phyloP scores from a whole-genome alignment of 192 early-diverging fungal genomes.

The Coemansia sp. region DNA sequence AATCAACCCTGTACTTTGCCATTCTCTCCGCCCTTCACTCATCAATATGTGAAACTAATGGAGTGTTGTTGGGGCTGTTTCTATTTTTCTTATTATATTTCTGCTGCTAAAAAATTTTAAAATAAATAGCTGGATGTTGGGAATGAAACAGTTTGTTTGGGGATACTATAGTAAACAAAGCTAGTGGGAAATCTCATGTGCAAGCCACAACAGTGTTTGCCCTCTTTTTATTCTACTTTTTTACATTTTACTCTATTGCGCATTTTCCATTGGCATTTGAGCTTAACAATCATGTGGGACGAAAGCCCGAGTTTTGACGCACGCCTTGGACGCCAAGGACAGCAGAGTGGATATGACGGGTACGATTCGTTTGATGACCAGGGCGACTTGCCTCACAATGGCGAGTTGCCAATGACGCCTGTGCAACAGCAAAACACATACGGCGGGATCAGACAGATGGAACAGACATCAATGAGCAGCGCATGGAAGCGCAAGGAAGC shows the following conservation, averaged over 20 bases:
- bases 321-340: slow-evolving; percentile 1
- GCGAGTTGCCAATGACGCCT: not conserved
- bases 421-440: slow-evolving; percentile 27
- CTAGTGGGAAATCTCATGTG: no score
- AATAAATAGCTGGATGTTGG: no score
- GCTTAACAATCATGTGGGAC: slow-evolving; percentile 32
- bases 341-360: slow-evolving; percentile 8
- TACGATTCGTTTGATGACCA: slow-evolving; percentile 43
- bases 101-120: not conserved
- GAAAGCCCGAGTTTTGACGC: slow-evolving; percentile 12
- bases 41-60: not conserved
- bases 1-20: slow-evolving; percentile 10
- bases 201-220: not conserved
- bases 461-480: slow-evolving; percentile 42
- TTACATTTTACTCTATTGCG: not conserved
- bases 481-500: slow-evolving; percentile 17
- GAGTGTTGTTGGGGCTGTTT: not conserved
- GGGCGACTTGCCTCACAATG: slow-evolving; percentile 4
- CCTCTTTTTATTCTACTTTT: slow-evolving; percentile 1
- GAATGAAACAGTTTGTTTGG: no score
- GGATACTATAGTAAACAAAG: not conserved
- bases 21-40: not conserved
- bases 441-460: slow-evolving; percentile 43
- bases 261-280: not conserved
- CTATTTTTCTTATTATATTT: not conserved